phyloP scores from a whole-genome alignment of 2,329 filamentous ascomycete species.

The Cladorrhinum sp. region DNA sequence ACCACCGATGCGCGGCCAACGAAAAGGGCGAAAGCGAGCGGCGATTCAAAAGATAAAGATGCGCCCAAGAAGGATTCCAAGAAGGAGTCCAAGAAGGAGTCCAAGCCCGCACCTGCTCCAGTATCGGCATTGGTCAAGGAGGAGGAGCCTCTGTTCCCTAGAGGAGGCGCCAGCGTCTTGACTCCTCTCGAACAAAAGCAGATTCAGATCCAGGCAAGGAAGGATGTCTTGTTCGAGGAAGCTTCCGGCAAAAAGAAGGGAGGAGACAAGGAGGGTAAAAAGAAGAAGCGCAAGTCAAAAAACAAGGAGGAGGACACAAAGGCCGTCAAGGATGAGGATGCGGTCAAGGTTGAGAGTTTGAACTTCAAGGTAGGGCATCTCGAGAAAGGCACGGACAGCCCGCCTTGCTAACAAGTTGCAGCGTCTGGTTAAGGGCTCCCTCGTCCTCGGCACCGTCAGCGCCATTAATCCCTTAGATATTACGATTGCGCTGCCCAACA shows the following conservation, averaged over 20 bases:
- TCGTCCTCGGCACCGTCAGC: conserved; percentile 82
- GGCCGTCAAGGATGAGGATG: conserved; percentile 51
- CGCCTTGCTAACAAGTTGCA: conserved; percentile 35
- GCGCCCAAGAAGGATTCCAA: conserved; percentile 28
- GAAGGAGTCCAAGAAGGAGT: conserved; percentile 24
- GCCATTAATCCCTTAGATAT: conserved; percentile 78
- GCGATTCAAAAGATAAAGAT: conserved; percentile 32
- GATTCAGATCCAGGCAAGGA: conserved; percentile 88
- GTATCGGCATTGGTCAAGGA: conserved; percentile 56
- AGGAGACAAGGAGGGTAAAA: conserved; percentile 40
- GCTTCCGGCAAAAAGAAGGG: conserved; percentile 45
- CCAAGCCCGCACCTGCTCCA: conserved; percentile 31
- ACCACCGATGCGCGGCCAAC: conserved; percentile 46
- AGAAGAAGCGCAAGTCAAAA: conserved; percentile 53
- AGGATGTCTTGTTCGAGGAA: conserved; percentile 88
- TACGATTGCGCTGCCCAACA: conserved; percentile 84
- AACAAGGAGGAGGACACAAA: conserved; percentile 52
- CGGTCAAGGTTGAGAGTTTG: conserved; percentile 76
- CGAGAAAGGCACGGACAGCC: background rate
- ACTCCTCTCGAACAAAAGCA: conserved; percentile 95
- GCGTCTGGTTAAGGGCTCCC: conserved; percentile 79
- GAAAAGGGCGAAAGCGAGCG: conserved; percentile 44
- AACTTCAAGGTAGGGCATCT: conserved; percentile 71
- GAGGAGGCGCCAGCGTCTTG: conserved; percentile 85
- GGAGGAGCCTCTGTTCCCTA: conserved; percentile 86